These are phyloP conservation scores for thale cress (Arabidopsis thaliana) DNA, from an alignment of 345 rosid genomes.

Conservation along the genomic window TAIR10.1 NC_003070.9:18834001-18834500, in stretches of 20 bases:
- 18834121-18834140: constrained; percentile 33
- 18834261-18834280: constrained; percentile 48
- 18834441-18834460: constrained; percentile 50
- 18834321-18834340: constrained; percentile 46
- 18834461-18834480: constrained; percentile 55
- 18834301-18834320: constrained; percentile 50
- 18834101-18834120: not conserved
- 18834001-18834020: not conserved
- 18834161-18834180: constrained; percentile 52
- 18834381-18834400: constrained; percentile 11
- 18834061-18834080: not conserved
- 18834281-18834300: constrained; percentile 54
- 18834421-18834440: constrained; percentile 15
- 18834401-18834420: not conserved
- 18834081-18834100: not conserved
- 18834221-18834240: constrained; percentile 9
- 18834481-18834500: constrained; percentile 59
- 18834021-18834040: not conserved
- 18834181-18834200: constrained; percentile 50
- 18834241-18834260: not conserved
- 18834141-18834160: constrained; percentile 47
- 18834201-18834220: constrained; percentile 50
- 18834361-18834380: not conserved
- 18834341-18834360: constrained; percentile 18
- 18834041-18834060: constrained; percentile 54